Base-by-base conservation (phyloP, 768 basidiomycete species). In the Lanmaoa rubissima region DNA sequence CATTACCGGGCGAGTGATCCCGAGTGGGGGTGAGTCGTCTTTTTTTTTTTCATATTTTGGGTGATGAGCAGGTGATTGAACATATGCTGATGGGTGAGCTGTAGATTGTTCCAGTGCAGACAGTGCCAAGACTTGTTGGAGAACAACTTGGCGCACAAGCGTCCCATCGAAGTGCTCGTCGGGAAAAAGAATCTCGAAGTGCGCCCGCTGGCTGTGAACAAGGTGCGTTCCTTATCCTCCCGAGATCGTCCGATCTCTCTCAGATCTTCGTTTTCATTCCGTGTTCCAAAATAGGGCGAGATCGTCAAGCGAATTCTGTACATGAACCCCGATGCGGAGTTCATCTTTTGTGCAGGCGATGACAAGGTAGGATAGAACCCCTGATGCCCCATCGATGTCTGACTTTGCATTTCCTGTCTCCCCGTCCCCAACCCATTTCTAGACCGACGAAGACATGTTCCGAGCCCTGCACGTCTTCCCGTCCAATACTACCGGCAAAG, bases 371-470 rank as follows among this genome's bases (percentile, higher is more conserved):
- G 11, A 12, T 31, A 55, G 17, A 46, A 34, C 12, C 10, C n/a
- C 6, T 9, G 7, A 31, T 59, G 53, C 26, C 7, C 13, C 14
- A 26, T 14, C n/a, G 13, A 31, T 24, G 34, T 35, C n/a, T 50
- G 11, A 19, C 14, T 44, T 10, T 14, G 24, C 28, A 24, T 64
- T 62, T 19, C n/a, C 19, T 62, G 49, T 60, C 31, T n/a, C 2
- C 5, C 4, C 28, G 28, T 28, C 28, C 6, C 28, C 4, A 28
- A 28, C 28, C 28, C 16, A 5, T 19, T n/a, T 19, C 28, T 34
- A 90, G 91, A 95, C 95, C 47, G 94, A 98, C 77, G 96, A 99
- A 76, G 96, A 99, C 77, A 99, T 99, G 96, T 98, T 98, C 89
- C 88, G 94, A 61, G 82, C 92, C 0, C 79, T 96, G 1, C 80